phyloP scores from a whole-genome alignment of 305 asterid species.

The Fraxinus velutina region DNA sequence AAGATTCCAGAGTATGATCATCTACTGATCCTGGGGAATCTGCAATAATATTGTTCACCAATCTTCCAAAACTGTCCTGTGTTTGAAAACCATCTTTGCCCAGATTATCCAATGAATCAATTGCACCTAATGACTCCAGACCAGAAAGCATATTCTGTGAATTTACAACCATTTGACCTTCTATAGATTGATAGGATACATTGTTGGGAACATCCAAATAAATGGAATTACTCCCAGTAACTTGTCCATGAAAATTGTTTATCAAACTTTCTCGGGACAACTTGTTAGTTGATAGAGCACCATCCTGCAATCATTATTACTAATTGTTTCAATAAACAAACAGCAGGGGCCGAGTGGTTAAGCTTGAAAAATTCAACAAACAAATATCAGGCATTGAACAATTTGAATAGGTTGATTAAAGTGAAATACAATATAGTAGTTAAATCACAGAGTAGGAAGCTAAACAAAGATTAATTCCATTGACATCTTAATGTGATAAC shows the following conservation, averaged over 20 bases:
- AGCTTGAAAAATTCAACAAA: conserved; percentile 9
- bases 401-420: neutral
- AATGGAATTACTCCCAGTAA: conserved; percentile 31
- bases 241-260: conserved; percentile 37
- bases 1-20: conserved; percentile 40
- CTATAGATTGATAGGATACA: conserved; percentile 35
- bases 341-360: neutral
- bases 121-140: conserved; percentile 25
- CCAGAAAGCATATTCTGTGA: conserved; percentile 35
- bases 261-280: conserved; percentile 35
- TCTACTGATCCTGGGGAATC: conserved; percentile 59
- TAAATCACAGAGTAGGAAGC: neutral
- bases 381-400: neutral
- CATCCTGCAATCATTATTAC: conserved; percentile 25
- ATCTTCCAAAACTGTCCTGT: conserved; percentile 60
- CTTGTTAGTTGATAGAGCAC: conserved; percentile 35
- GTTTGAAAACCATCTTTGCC: conserved; percentile 42
- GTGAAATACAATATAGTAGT: neutral
- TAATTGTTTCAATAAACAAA: conserved; percentile 11
- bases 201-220: conserved; percentile 26
- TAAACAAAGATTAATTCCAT: neutral
- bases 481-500: neutral
- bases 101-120: conserved; percentile 28
- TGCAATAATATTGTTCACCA: conserved; percentile 47
- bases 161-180: conserved; percentile 26